Conservation (phyloP, 2,329 filamentous ascomycete genomes). For the Aspergillus pseudoviridinutans region DNA sequence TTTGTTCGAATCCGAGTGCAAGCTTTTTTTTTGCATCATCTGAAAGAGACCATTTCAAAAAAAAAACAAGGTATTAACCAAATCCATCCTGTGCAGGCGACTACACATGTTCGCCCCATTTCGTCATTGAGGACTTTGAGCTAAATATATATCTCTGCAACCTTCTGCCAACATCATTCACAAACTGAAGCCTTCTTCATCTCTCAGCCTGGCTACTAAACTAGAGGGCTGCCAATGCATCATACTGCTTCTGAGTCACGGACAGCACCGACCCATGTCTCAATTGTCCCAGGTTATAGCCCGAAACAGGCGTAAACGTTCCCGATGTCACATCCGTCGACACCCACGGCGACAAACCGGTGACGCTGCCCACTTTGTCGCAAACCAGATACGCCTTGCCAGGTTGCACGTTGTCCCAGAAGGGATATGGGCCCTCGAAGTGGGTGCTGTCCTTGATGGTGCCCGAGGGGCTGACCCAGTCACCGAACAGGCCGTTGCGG, state of each 20-base stretch:
- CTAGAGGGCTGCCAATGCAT: conserved; percentile 31
- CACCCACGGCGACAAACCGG: conserved; percentile 8
- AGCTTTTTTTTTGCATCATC: too few relatives aligned
- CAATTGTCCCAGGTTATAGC: conserved; percentile 8
- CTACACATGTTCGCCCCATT: too few relatives aligned
- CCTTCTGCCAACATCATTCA: too few relatives aligned
- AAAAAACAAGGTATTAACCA: too few relatives aligned
- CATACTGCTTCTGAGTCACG: conserved; percentile 11
- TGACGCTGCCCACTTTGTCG: conserved; percentile 7
- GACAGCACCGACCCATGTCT: conserved; percentile 10
- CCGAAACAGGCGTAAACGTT: neutral
- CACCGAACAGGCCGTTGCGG: conserved; percentile 8
- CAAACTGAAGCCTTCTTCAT: too few relatives aligned
- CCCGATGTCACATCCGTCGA: conserved; percentile 5
- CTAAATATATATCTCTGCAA: too few relatives aligned
- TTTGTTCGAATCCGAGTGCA: too few relatives aligned
- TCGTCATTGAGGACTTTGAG: too few relatives aligned
- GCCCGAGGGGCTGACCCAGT: conserved; percentile 5
- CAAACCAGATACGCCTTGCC: conserved; percentile 9
- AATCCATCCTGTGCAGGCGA: too few relatives aligned
- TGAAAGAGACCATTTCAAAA: too few relatives aligned
- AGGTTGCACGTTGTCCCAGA: conserved; percentile 9
- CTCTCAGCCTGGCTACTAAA: neutral
- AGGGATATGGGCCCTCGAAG: conserved; percentile 13
- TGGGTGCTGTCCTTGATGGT: conserved; percentile 4